Evolutionary conservation across 2,329 filamentous ascomycete genomes (phyloP), one percentile per base, ranked within the genome.

Genomic region (Erysiphe neolycopersici): DNA sequence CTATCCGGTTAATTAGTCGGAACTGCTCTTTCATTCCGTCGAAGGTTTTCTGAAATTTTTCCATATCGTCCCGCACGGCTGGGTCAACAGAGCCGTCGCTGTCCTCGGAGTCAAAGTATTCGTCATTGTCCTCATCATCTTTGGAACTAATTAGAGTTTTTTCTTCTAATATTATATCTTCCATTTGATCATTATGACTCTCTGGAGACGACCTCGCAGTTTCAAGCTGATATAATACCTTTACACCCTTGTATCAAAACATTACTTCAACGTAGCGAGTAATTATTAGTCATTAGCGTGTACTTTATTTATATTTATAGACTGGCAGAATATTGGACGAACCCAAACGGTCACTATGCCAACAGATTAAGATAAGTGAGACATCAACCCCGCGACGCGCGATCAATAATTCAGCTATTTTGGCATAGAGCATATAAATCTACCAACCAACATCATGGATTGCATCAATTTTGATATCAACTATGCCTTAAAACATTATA

Each of bases 391-490:
- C 22, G 22, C 22, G 22, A 26, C 22, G 22, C 22, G 22, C 4
- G 22, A 26, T 5, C 1, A 5, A 8, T 26, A 4, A 26, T 5
- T 26, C 5, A 26, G 13, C 13, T 8, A n/a, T 9, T 4, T 36
- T 4, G 1, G 1, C 1, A 36, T 2, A 11, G 6, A 2, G 5
- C 16, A 8, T 14, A 16, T 3, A 36, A 17, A 36, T 16, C 13
- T 3, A 17, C 17, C 1, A n/a, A 17, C 16, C 33, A 36, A 4
- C 33, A 38, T 50, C 58, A 78, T 78, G 75, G 78, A 67, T 56
- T 79, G 79, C 64, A 71, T 84, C 58, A 71, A 77, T 56, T 98
- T 98, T 64, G 82, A 95, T 60, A 82, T 98, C 61, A 93, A 94
- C 60, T 79, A 93, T 65, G 83, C 84, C 51, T 78, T 95, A 60